Conservation (phyloP, 805 yeast genomes). For the Candida pseudofarinosa region DNA sequence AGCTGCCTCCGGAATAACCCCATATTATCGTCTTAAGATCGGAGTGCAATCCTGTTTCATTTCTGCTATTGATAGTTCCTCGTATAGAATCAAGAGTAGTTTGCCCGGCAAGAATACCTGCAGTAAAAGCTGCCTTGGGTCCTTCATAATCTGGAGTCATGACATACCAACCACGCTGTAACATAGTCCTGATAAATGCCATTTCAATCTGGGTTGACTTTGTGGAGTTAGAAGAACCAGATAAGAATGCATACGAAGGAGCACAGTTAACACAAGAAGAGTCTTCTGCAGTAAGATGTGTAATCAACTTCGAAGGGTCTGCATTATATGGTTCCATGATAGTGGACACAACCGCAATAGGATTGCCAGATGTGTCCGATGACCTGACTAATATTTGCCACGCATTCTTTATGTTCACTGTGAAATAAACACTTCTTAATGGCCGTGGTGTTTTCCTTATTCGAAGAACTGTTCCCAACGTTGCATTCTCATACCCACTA, state of each 20-base stretch:
- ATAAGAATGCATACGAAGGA: conserved; percentile 16
- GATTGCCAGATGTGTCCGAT: conserved; percentile 12
- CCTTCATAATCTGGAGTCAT: conserved; percentile 20
- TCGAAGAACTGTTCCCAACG: conserved; percentile 11
- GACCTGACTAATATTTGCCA: conserved; percentile 11
- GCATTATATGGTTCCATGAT: conserved; percentile 19
- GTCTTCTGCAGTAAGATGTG: conserved; percentile 20
- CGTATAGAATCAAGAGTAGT: conserved; percentile 16
- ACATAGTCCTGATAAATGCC: conserved; percentile 10
- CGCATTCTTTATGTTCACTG: conserved; percentile 7
- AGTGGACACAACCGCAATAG: conserved; percentile 14
- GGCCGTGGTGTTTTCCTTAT: conserved; percentile 10
- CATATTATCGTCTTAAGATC: conserved; percentile 15
- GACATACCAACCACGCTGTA: conserved; percentile 18
- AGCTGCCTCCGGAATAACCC: conserved; percentile 30
- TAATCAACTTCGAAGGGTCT: conserved; percentile 15
- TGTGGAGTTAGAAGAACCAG: conserved; percentile 10
- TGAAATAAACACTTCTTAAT: conserved; percentile 7
- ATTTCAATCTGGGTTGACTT: conserved; percentile 12
- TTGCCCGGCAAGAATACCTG: conserved; percentile 16
- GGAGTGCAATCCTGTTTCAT: conserved; percentile 11
- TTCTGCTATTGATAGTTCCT: conserved; percentile 11
- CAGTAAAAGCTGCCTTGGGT: conserved; percentile 15
- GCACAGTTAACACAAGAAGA: conserved; percentile 16
- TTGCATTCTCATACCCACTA: conserved; percentile 10